These are phyloP conservation scores for Didymella pomorum DNA, from an alignment of 2,329 filamentous ascomycete genomes.

Conservation along the genomic window DNA sequence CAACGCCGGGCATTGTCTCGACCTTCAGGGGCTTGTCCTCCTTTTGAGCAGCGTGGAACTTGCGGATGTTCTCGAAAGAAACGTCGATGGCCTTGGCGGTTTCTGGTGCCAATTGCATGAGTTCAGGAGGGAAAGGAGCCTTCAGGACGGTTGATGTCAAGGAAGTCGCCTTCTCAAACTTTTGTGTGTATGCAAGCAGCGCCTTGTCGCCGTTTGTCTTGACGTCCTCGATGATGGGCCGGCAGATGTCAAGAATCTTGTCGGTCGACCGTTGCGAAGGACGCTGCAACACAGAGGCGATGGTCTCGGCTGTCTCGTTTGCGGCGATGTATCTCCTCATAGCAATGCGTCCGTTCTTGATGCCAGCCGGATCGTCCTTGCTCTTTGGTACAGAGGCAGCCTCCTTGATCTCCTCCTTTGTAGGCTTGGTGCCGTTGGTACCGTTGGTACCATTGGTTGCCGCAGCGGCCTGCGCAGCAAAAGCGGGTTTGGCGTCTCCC, in stretches of 20 bases:
- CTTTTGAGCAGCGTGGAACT: slow-evolving; percentile 91
- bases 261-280: slow-evolving; percentile 97
- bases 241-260: slow-evolving; percentile 87
- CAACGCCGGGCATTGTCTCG: slow-evolving; percentile 97
- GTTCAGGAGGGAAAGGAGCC: slow-evolving; percentile 82
- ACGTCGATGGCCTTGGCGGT: slow-evolving; percentile 92
- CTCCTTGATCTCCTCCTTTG: slow-evolving; percentile 57
- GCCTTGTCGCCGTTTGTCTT: slow-evolving; percentile 84
- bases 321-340: slow-evolving; percentile 83
- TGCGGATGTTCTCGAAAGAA: slow-evolving; percentile 92
- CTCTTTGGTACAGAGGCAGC: slow-evolving; percentile 63
- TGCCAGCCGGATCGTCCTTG: slow-evolving; percentile 60
- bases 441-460: slow-evolving; percentile 26
- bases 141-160: slow-evolving; percentile 87
- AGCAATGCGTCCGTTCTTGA: slow-evolving; percentile 68
- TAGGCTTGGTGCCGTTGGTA: slow-evolving; percentile 27
- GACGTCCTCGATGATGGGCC: slow-evolving; percentile 90
- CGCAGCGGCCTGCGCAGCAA: slow-evolving; percentile 75
- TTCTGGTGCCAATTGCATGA: slow-evolving; percentile 86
- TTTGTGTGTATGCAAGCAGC: slow-evolving; percentile 92
- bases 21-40: slow-evolving; percentile 83
- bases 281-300: slow-evolving; percentile 79
- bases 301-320: slow-evolving; percentile 68
- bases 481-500: slow-evolving; percentile 93
- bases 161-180: slow-evolving; percentile 95